Evolutionary conservation across 192 early-diverging fungal species (phyloP).

Genomic region (Rhizoclosmatium globosum): DNA sequence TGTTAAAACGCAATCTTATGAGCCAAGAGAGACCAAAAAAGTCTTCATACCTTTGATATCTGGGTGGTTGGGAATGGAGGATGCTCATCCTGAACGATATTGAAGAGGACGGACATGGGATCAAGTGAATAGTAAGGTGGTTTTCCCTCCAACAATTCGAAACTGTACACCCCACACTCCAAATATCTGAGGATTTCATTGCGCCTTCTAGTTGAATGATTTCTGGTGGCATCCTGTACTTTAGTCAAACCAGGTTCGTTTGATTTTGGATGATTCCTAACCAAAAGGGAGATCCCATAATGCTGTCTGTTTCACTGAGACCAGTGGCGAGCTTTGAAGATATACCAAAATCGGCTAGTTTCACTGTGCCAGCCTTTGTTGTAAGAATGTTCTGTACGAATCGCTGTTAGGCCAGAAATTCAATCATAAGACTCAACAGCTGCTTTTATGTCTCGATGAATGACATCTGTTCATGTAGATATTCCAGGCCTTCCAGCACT

Average conservation of each 20-base stretch:
- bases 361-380: conserved; percentile 95
- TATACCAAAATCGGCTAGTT: conserved; percentile 97
- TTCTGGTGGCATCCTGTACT: conserved; percentile 56
- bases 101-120: conserved; percentile 91
- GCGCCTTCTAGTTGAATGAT: conserved; percentile 90
- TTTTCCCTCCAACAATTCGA: conserved; percentile 92
- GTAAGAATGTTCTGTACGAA: conserved; percentile 80
- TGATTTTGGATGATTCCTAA: conserved; percentile 28
- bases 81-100: conserved; percentile 81
- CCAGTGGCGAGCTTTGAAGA: conserved; percentile 77
- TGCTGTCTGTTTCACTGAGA: conserved; percentile 29
- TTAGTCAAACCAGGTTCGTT: neutral
- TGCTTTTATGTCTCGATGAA: conserved; percentile 94
- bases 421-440: conserved; percentile 52
- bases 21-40: neutral
- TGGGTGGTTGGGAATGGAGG: conserved; percentile 81
- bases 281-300: conserved; percentile 60
- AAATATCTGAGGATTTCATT: conserved; percentile 90
- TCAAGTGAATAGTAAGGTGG: conserved; percentile 89
- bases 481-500: conserved; percentile 89
- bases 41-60: conserved; percentile 63
- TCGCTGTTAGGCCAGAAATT: neutral
- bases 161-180: conserved; percentile 93
- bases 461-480: conserved; percentile 87
- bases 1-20: neutral